These are phyloP conservation scores for Mycena epipterygia DNA, from an alignment of 768 basidiomycete species.

Conservation along the genomic window DNA sequence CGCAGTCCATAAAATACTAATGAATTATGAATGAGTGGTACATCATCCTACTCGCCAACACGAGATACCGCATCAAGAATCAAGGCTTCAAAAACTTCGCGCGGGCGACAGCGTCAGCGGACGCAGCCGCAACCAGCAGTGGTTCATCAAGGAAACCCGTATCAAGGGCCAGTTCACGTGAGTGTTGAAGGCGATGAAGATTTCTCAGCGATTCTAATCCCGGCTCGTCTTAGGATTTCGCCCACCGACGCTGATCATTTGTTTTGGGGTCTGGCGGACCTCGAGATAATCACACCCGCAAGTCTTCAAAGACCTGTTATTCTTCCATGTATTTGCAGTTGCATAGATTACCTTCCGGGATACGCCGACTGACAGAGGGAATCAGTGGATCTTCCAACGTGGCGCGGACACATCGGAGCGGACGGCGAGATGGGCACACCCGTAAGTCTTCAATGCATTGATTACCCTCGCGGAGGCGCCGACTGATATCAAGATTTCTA, in stretches of 20 bases:
- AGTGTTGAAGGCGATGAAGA: neutral
- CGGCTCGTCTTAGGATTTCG: neutral
- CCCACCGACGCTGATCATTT: neutral
- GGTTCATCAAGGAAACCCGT: neutral
- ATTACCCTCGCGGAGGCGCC: too few relatives aligned
- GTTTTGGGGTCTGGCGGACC: neutral
- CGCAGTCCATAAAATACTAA: neutral
- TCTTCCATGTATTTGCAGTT: too few relatives aligned
- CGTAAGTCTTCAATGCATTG: too few relatives aligned
- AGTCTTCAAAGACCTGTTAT: too few relatives aligned
- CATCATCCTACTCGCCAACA: neutral
- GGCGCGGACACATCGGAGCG: too few relatives aligned
- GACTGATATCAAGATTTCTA: too few relatives aligned
- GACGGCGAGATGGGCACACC: too few relatives aligned
- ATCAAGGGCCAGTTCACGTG: neutral
- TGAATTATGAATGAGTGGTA: neutral
- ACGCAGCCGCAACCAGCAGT: too few relatives aligned
- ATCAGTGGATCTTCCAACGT: too few relatives aligned
- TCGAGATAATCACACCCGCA: too few relatives aligned
- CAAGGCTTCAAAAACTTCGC: neutral
- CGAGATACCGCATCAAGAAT: neutral
- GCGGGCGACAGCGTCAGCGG: neutral
- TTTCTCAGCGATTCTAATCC: neutral
- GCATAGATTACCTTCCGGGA: too few relatives aligned
- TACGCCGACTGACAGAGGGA: too few relatives aligned